Base-by-base conservation (phyloP, 2,329 filamentous ascomycete genomes). In the Neonectria sp. region DNA sequence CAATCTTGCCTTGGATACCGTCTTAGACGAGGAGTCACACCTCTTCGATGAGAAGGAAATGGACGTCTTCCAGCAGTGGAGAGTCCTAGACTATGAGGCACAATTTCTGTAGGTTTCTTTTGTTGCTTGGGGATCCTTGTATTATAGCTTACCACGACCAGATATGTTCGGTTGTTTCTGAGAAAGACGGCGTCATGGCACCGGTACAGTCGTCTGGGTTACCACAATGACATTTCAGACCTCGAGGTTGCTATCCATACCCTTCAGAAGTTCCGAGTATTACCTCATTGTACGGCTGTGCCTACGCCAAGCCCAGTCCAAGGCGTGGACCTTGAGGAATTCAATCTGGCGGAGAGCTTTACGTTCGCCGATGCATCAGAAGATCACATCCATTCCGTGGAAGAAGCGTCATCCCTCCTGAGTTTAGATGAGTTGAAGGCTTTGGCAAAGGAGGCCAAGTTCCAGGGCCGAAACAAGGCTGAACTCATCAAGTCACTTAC, bases 141-240 rank as follows among this genome's bases (percentile, higher is more conserved):
- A 6, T 52, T 29, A 24, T 55, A 33, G 37, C 70, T 75, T 57
- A 72, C 65, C 53, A 53, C 33, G 17, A 21, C 33, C 68, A 95
- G 93, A 77, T 97, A 98, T 81, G 95, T 98, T 15, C 91, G 96
- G 25, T 84, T 99, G 2, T 99, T 99, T 77, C 85, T 99, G 3
- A 91, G 96, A 53, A 99, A 99, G 79, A 94, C 94, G 1, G 93
- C 93, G 25, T 91, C 91, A 2, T 99, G 96, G 96, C 95, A 98
- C 83, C 91, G 96, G 11, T 88, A 94, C 69, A 90, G 88, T 74
- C 89, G 90, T 25, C 82, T 99, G 29, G 90, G 90, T 2, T 98
- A 98, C 75, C 89, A 95, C 75, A 89, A 90, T 70, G 95, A 98
- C 78, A 92, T 99, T 68, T 88, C 91, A 51, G 89, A 98, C 77